A percentile compares a stretch with the other conserved stretches of the same genome.
These are phyloP conservation scores for Cronartium quercuum DNA, from an alignment of 1,284 basidiomycete species.

Conservation along the genomic window DNA sequence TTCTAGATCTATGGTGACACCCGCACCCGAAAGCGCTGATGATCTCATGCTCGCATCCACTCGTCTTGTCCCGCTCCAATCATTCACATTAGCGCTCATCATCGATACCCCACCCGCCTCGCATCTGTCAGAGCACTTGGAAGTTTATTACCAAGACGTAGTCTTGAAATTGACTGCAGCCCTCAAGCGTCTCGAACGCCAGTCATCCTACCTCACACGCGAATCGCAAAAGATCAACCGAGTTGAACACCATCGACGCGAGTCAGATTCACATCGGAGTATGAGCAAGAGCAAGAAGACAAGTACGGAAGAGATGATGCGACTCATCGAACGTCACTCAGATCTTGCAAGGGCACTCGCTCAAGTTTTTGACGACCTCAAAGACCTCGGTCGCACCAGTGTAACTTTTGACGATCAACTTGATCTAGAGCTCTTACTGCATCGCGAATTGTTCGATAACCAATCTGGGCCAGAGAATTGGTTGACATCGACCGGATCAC, in stretches of 20 bases:
- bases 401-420: slow-evolving; percentile 25
- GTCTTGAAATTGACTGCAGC: slow-evolving; percentile 36
- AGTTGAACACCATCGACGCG: slow-evolving; percentile 15
- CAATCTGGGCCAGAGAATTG: slow-evolving; percentile 9
- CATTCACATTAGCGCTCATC: slow-evolving; percentile 38
- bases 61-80: slow-evolving; percentile 30
- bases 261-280: not conserved
- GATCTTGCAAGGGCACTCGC: slow-evolving; percentile 36
- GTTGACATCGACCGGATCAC: slow-evolving; percentile 8
- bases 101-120: slow-evolving; percentile 34
- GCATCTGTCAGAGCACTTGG: slow-evolving; percentile 33
- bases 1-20: not conserved
- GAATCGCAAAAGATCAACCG: slow-evolving; percentile 23
- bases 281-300: slow-evolving; percentile 5
- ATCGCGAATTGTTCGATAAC: slow-evolving; percentile 30
- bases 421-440: slow-evolving; percentile 38
- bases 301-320: slow-evolving; percentile 17
- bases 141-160: slow-evolving; percentile 36
- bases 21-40: not conserved
- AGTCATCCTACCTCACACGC: slow-evolving; percentile 29
- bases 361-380: slow-evolving; percentile 21
- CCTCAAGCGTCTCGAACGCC: slow-evolving; percentile 24
- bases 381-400: slow-evolving; percentile 13
- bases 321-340: slow-evolving; percentile 10
- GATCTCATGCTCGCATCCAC: slow-evolving; percentile 5